Evolutionary conservation across 306 rosid genomes (phyloP).

Genomic region (Rosa lucieae): DNA sequence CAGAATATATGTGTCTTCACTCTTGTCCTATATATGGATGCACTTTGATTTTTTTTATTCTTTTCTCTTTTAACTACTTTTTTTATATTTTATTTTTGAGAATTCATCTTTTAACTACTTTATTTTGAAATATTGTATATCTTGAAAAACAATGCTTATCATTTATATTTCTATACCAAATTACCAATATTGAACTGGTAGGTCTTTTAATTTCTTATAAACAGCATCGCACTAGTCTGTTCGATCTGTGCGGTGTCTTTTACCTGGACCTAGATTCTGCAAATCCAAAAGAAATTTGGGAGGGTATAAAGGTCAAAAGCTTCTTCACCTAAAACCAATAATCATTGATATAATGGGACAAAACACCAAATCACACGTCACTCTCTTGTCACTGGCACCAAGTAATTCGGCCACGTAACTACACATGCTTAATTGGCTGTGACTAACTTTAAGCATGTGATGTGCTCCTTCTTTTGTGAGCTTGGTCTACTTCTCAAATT

Average conservation of each 20-base stretch:
- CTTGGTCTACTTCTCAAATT: not conserved
- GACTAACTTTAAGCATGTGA: not conserved
- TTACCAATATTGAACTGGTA: no score
- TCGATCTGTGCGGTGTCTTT: not conserved
- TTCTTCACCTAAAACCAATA: constrained; percentile 13
- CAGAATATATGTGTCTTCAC: no score
- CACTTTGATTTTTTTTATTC: not conserved
- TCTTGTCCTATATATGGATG: no score
- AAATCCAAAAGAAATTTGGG: constrained; percentile 9
- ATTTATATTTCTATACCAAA: not conserved
- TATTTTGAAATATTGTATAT: not conserved
- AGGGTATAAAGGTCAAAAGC: constrained; percentile 22
- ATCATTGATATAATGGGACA: constrained; percentile 23
- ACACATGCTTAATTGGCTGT: not conserved
- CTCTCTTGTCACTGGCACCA: constrained; percentile 21
- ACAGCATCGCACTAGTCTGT: not conserved
- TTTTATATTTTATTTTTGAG: not conserved
- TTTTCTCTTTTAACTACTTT: not conserved
- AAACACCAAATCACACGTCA: constrained; percentile 19
- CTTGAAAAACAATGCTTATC: not conserved
- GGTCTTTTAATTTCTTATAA: not conserved
- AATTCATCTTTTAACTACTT: not conserved
- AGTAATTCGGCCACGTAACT: constrained; percentile 12
- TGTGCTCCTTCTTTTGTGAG: not conserved
- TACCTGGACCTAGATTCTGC: not conserved